phyloP scores from a whole-genome alignment of 164 flowering plant genomes.

The Cinnamomum chago region DNA sequence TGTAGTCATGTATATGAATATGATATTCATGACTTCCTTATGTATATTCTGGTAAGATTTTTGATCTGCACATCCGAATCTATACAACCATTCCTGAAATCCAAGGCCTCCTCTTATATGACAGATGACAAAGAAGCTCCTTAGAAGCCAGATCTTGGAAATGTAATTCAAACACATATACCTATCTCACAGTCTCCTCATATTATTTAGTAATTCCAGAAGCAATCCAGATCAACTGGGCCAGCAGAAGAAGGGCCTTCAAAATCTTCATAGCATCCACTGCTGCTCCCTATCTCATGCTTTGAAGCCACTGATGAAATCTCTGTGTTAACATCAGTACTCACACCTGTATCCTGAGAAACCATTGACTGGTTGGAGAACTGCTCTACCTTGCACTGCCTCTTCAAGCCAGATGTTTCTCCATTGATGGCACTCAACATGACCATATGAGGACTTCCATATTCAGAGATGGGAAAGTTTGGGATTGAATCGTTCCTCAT shows the following conservation, averaged over 20 bases:
- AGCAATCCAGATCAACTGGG: conserved; percentile 29
- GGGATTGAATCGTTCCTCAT: conserved; percentile 10
- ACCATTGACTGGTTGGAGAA: conserved; percentile 41
- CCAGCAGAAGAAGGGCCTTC: conserved; percentile 25
- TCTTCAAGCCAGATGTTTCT: conserved; percentile 8
- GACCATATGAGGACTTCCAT: conserved; percentile 10
- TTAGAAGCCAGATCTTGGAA: neutral
- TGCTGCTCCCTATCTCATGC: conserved; percentile 24
- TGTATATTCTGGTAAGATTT: conserved; percentile 2
- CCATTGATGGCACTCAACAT: conserved; percentile 18
- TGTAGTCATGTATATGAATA: conserved; percentile 15
- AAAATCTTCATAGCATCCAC: conserved; percentile 18
- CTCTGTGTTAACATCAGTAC: conserved; percentile 43
- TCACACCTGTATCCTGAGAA: conserved; percentile 49
- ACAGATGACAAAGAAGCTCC: neutral
- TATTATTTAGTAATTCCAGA: conserved; percentile 39
- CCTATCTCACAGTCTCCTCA: neutral
- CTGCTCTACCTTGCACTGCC: conserved; percentile 36
- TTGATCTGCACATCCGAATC: conserved; percentile 13
- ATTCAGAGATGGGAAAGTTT: conserved; percentile 12
- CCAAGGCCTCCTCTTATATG: neutral
- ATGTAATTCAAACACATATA: neutral
- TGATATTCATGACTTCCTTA: neutral
- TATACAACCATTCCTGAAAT: conserved; percentile 15
- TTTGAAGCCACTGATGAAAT: conserved; percentile 43